Evolutionary conservation across 495 filamentous ascomycete species (phyloP).

Genomic region (Daldinia vernicosa): DNA sequence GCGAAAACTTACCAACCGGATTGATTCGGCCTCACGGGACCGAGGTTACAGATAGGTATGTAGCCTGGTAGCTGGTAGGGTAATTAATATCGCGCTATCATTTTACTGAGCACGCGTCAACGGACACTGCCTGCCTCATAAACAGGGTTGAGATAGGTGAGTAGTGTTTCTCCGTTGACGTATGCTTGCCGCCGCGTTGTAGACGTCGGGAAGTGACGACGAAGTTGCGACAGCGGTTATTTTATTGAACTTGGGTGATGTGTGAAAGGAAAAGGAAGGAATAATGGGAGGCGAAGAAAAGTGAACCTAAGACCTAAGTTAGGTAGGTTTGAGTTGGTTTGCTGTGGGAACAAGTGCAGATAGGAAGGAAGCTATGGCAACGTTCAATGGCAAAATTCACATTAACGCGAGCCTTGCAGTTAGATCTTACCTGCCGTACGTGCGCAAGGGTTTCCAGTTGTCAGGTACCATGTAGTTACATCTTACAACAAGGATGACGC

Average conservation of each 20-base stretch:
- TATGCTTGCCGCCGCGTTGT: neutral
- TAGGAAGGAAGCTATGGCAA: neutral
- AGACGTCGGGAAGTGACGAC: neutral
- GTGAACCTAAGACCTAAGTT: neutral
- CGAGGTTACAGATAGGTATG: neutral
- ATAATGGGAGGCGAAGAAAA: neutral
- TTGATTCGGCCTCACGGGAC: neutral
- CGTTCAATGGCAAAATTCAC: constrained; percentile 23
- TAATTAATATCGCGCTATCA: constrained; percentile 3
- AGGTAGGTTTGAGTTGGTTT: neutral
- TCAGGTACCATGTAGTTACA: neutral
- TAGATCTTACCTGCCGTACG: constrained; percentile 19
- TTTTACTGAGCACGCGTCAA: neutral
- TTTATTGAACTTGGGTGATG: neutral
- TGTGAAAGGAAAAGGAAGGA: neutral
- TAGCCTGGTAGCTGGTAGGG: neutral
- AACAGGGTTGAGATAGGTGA: neutral
- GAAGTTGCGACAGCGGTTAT: neutral
- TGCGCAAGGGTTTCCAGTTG: neutral
- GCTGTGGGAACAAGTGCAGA: neutral
- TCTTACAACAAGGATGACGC: constrained; percentile 33
- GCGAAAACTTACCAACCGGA: constrained; percentile 16
- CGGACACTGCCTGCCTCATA: neutral
- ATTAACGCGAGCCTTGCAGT: constrained; percentile 22
- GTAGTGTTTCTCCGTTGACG: neutral